These are phyloP conservation scores for Colletotrichum acutatum DNA, from an alignment of 2,329 filamentous ascomycete species.

Conservation along the genomic window DNA sequence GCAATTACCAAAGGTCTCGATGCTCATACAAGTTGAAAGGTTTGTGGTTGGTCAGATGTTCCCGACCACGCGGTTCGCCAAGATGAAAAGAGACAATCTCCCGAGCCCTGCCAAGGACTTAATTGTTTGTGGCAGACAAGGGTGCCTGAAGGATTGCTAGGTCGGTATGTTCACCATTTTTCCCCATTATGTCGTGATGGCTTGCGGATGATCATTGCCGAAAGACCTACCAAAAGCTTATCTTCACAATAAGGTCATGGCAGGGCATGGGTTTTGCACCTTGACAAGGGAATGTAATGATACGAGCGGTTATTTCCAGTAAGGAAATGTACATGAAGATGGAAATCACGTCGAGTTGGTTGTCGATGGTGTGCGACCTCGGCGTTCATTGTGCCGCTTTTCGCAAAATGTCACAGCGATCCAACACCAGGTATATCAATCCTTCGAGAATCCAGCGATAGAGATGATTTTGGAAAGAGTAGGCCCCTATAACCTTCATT, in stretches of 20 bases:
- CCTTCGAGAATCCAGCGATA: neutral
- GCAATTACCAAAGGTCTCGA: neutral
- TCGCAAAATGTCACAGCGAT: neutral
- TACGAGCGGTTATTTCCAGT: neutral
- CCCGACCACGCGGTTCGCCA: neutral
- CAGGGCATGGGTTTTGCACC: neutral
- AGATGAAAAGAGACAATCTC: neutral
- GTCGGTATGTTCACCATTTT: slow-evolving; percentile 43
- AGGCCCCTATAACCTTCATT: no score
- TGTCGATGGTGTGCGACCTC: neutral
- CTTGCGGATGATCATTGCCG: neutral
- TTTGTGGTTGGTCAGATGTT: neutral
- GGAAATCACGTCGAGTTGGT: neutral
- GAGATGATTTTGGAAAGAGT: neutral
- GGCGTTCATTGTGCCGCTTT: neutral
- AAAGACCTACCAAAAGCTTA: slow-evolving; percentile 15
- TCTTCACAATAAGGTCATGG: neutral
- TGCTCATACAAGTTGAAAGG: no score
- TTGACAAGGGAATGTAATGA: neutral
- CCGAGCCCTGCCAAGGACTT: neutral
- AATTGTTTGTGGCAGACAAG: neutral
- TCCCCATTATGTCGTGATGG: slow-evolving; percentile 15
- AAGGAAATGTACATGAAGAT: neutral
- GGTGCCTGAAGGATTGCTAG: neutral
- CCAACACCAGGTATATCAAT: neutral